Evolutionary conservation across 345 rosid species (phyloP).

Genomic region (Dipteronia dyeriana): DNA sequence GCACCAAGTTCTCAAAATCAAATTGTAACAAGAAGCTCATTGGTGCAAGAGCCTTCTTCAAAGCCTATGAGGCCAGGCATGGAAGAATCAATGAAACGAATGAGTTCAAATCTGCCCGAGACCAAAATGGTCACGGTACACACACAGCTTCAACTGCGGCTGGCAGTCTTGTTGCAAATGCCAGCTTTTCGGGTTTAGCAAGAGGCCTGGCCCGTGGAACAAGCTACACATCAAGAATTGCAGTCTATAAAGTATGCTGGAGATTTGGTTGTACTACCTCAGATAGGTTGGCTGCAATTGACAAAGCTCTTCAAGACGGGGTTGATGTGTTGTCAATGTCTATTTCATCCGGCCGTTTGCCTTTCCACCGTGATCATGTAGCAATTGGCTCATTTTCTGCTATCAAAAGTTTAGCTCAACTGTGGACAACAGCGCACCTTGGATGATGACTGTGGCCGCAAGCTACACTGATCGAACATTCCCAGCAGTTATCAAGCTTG

Average conservation of each 20-base stretch:
- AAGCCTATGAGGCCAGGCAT: constrained; percentile 50
- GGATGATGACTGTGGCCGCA: constrained; percentile 90
- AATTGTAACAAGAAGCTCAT: constrained; percentile 75
- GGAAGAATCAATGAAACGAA: constrained; percentile 52
- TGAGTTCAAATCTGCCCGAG: constrained; percentile 60
- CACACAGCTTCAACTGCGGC: constrained; percentile 86
- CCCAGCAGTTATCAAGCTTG: constrained; percentile 55
- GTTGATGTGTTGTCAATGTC: constrained; percentile 80
- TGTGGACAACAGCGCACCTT: constrained; percentile 60
- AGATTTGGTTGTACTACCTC: constrained; percentile 35
- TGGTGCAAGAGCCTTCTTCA: constrained; percentile 34
- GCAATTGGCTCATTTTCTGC: constrained; percentile 38
- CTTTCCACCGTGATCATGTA: no score
- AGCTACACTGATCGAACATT: constrained; percentile 68
- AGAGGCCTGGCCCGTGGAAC: constrained; percentile 64
- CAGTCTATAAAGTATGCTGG: constrained; percentile 78
- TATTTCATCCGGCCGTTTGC: constrained; percentile 38
- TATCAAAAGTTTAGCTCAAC: constrained; percentile 36
- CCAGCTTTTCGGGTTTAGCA: constrained; percentile 54
- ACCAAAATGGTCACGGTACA: constrained; percentile 66
- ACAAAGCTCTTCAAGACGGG: constrained; percentile 65
- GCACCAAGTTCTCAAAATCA: constrained; percentile 55
- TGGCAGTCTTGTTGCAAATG: constrained; percentile 46
- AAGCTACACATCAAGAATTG: constrained; percentile 68
- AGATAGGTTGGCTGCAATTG: constrained; percentile 69